Evolutionary conservation across 1,284 basidiomycete species (phyloP), one percentile per base, ranked within the genome.

Genomic region (Irpex sp.): DNA sequence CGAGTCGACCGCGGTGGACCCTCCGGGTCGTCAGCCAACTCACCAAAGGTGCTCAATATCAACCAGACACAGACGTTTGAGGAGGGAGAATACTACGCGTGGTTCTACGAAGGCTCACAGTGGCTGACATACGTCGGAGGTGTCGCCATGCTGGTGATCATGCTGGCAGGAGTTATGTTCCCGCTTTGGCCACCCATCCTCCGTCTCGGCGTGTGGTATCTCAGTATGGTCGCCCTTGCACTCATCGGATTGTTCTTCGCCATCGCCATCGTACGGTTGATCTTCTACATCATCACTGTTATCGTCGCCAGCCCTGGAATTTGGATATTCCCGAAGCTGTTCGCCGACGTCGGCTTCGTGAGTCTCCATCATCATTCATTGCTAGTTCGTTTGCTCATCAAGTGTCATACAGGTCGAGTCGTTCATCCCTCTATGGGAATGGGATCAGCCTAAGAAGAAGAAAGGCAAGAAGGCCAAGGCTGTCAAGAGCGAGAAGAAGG

Each of bases 91-190:
- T 94, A 95, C 77, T 99, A 94, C 75, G 96, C 92, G 17, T 99
- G 97, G 97, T 94, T 99, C 78, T 96, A 95, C 77, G 95, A 97
- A 68, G 95, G 96, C 48, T 92, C 92, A 2, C 95, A 98, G 74
- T 89, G 95, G 82, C 94, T 90, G 68, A 95, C 93, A 11, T 96
- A 97, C 72, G 85, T 96, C n/a, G 94, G 95, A 44, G 97, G 94
- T 9, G 80, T 92, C 21, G 88, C 89, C 38, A 96, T 99, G 93
- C 95, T 99, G 62, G 87, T 84, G 37, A 82, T 98, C 72, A 95
- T 99, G 83, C 88, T 99, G 54, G 96, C 93, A 1, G 96, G 93
- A 1, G 97, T 98, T 74, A 98, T 99, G 95, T 99, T 98, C 86
- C 97, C 97, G 0, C 85, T 99, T 13, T 99, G 97, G 97, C 97